Conservation (phyloP, 495 filamentous ascomycete species). For the Penicillium pancosmium region DNA sequence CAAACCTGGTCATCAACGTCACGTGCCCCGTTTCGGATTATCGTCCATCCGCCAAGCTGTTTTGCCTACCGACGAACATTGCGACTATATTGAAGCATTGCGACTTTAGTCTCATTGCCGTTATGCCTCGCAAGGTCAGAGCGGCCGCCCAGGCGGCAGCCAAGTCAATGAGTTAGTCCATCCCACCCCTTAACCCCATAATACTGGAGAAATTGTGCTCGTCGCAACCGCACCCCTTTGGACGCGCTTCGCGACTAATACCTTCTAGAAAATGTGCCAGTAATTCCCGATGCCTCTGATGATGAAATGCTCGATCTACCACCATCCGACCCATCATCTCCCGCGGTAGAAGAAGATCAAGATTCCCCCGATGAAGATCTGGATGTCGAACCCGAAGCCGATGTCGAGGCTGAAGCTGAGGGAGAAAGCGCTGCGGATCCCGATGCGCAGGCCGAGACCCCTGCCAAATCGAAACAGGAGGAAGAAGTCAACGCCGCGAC, state of each 20-base stretch:
- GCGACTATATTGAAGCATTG: constrained; percentile 20
- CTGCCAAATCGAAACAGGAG: constrained; percentile 29
- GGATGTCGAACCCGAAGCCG: constrained; percentile 31
- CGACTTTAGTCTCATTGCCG: constrained; percentile 14
- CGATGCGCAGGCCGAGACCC: constrained; percentile 19
- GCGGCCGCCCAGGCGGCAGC: constrained; percentile 54
- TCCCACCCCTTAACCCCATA: neutral
- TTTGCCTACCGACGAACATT: neutral
- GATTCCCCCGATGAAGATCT: constrained; percentile 36
- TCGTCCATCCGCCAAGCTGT: constrained; percentile 4
- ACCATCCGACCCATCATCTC: constrained; percentile 41
- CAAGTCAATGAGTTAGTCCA: constrained; percentile 46
- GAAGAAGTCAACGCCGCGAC: constrained; percentile 37
- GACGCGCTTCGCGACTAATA: constrained; percentile 30
- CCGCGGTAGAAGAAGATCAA: constrained; percentile 31
- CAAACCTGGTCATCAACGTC: neutral
- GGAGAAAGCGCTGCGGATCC: constrained; percentile 32
- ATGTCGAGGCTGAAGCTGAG: constrained; percentile 26
- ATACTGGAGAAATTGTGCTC: neutral
- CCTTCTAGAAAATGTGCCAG: constrained; percentile 47
- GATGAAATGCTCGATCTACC: constrained; percentile 52
- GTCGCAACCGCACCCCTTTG: constrained; percentile 12
- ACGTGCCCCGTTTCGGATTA: constrained; percentile 15
- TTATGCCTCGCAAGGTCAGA: constrained; percentile 53
- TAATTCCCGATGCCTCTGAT: constrained; percentile 48